A percentile compares a stretch with the other conserved stretches of the same genome.
phyloP scores from a whole-genome alignment of 2,329 filamentous ascomycete species.

The Phialocephala subalpina region DNA sequence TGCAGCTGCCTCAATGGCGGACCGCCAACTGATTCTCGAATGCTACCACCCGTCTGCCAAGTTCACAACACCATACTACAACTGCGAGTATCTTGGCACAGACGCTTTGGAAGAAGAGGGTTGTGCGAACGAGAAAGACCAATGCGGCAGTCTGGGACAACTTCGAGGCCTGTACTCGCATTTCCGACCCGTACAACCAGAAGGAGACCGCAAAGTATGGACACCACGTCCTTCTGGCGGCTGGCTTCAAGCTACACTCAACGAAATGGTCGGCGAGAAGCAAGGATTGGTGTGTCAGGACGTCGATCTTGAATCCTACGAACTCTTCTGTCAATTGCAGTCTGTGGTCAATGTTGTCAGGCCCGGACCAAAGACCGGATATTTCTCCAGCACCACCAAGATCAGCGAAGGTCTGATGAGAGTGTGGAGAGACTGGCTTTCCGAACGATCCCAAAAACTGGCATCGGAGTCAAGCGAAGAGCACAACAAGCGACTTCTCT shows the following conservation, averaged over 20 bases:
- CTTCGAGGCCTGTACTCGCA: conserved; percentile 30
- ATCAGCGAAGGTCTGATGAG: conserved; percentile 74
- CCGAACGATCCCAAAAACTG: conserved; percentile 35
- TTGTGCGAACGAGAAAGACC: background rate
- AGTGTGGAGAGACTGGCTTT: conserved; percentile 78
- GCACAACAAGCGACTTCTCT: conserved; percentile 62
- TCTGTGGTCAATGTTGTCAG: conserved; percentile 74
- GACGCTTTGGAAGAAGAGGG: conserved; percentile 8
- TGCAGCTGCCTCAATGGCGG: conserved; percentile 59
- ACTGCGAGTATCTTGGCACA: conserved; percentile 72
- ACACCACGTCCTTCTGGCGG: conserved; percentile 46
- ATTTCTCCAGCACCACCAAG: conserved; percentile 70
- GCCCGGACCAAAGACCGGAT: conserved; percentile 64
- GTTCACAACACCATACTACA: conserved; percentile 73
- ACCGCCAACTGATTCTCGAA: conserved; percentile 76
- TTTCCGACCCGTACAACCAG: conserved; percentile 31
- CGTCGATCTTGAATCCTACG: conserved; percentile 71
- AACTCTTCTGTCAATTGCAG: conserved; percentile 80
- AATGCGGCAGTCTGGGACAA: conserved; percentile 14
- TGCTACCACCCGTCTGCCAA: conserved; percentile 78
- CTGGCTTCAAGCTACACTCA: conserved; percentile 38
- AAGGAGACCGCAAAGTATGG: conserved; percentile 23
- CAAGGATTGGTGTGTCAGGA: conserved; percentile 63
- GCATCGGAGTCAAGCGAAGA: conserved; percentile 28
- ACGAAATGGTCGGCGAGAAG: conserved; percentile 34